phyloP scores from a whole-genome alignment of 139 green algal genomes.

The Chara braunii region DNA sequence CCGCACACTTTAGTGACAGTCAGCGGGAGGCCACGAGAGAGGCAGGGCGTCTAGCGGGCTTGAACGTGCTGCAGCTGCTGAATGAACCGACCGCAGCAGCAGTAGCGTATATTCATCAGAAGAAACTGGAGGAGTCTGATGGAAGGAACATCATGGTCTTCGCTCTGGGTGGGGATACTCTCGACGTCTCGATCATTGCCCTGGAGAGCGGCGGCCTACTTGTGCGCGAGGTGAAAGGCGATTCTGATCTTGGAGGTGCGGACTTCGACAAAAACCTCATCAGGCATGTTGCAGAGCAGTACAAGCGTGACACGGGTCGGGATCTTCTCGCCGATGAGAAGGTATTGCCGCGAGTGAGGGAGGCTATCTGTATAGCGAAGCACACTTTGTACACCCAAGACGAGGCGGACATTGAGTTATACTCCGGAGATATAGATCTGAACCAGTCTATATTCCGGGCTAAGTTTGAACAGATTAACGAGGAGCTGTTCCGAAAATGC shows the following conservation, averaged over 20 bases:
- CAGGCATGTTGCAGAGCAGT: too few relatives aligned
- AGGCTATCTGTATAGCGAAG: too few relatives aligned
- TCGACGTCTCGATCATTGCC: slow-evolving; percentile 38
- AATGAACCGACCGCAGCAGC: slow-evolving; percentile 38
- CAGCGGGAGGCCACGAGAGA: slow-evolving; percentile 66
- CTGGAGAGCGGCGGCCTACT: slow-evolving; percentile 33
- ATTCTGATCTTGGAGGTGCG: slow-evolving; percentile 45
- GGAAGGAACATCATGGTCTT: slow-evolving; percentile 56
- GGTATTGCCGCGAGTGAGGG: too few relatives aligned
- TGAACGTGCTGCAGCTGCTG: slow-evolving; percentile 36
- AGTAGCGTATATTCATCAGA: slow-evolving; percentile 45
- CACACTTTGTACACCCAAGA: too few relatives aligned
- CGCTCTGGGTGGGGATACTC: slow-evolving; percentile 47
- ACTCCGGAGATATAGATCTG: too few relatives aligned
- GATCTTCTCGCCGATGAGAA: too few relatives aligned
- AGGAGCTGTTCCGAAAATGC: too few relatives aligned
- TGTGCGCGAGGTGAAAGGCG: slow-evolving; percentile 24
- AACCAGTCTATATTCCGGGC: too few relatives aligned
- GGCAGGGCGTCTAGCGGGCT: slow-evolving; percentile 52
- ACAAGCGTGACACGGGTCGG: too few relatives aligned
- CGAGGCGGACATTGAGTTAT: too few relatives aligned
- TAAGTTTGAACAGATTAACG: too few relatives aligned
- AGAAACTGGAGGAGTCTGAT: slow-evolving; percentile 25
- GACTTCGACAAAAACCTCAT: too few relatives aligned
- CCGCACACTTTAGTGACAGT: slow-evolving; percentile 95